These are phyloP conservation scores for Termitomyces sp. DNA, from an alignment of 768 basidiomycete genomes.

Conservation along the genomic window DNA sequence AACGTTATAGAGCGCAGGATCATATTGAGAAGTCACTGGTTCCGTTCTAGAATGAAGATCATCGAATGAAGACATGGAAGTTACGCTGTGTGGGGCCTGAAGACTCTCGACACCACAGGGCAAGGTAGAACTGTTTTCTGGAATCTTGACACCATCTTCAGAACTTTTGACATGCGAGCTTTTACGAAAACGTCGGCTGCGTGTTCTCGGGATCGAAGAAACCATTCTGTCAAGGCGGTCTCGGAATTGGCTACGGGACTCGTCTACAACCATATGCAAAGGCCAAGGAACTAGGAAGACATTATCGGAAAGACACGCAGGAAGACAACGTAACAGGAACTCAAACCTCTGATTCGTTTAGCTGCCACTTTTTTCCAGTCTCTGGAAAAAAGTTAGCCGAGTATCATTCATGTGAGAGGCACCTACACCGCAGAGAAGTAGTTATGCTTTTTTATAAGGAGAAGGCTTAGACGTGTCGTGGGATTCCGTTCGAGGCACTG, in stretches of 20 bases:
- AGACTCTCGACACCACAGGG: background rate
- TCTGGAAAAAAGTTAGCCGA: constrained; percentile 22
- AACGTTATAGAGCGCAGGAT: constrained; percentile 11
- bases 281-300: constrained; percentile 4
- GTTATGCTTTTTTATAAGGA: constrained; percentile 40
- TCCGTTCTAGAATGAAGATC: constrained; percentile 1
- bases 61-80: constrained; percentile 15
- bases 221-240: constrained; percentile 3
- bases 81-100: constrained; percentile 10
- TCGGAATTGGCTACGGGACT: background rate
- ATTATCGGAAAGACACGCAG: background rate
- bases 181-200: constrained; percentile 4
- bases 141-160: background rate
- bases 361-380: constrained; percentile 37
- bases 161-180: background rate
- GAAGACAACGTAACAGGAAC: background rate
- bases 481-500: constrained; percentile 61
- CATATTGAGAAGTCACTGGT: constrained; percentile 8
- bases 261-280: background rate
- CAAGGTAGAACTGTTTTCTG: background rate
- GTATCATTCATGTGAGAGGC: constrained; percentile 1
- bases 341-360: constrained; percentile 28
- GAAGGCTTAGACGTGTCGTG: constrained; percentile 37
- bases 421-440: constrained; percentile 51
- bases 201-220: background rate